phyloP scores from a whole-genome alignment of 2,329 filamentous ascomycete genomes.

The Arthroderma uncinatum region DNA sequence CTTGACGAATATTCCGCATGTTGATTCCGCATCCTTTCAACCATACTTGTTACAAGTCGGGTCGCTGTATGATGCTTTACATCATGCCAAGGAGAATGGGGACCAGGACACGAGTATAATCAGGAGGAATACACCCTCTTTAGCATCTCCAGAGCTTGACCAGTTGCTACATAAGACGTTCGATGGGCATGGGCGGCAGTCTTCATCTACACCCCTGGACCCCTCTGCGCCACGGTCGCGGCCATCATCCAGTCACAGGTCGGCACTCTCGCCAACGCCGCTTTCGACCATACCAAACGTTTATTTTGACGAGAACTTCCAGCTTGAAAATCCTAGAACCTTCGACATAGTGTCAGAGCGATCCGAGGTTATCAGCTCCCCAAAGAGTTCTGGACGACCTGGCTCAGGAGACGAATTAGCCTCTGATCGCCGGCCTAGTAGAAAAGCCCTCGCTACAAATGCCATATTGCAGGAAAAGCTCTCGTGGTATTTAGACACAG shows the following conservation, averaged over 20 bases:
- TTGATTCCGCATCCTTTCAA: conserved; percentile 70
- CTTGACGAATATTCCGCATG: conserved; percentile 72
- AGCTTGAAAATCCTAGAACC: conserved; percentile 85
- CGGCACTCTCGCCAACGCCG: conserved; percentile 50
- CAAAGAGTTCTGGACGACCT: conserved; percentile 47
- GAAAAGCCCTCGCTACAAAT: conserved; percentile 88
- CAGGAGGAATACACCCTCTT: conserved; percentile 33
- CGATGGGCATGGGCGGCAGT: conserved; percentile 35
- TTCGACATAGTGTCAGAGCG: conserved; percentile 95
- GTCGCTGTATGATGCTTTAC: conserved; percentile 76
- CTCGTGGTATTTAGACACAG: conserved; percentile 99
- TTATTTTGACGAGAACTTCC: conserved; percentile 92
- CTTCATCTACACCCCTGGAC: conserved; percentile 13
- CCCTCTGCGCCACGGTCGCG: conserved; percentile 25
- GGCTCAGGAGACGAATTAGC: conserved; percentile 26
- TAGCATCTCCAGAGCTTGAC: conserved; percentile 40
- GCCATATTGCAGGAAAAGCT: conserved; percentile 96
- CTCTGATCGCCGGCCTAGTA: conserved; percentile 23
- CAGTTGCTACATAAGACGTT: conserved; percentile 36
- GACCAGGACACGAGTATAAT: conserved; percentile 48
- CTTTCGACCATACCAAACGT: conserved; percentile 84
- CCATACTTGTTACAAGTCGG: conserved; percentile 79
- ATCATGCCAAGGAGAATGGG: conserved; percentile 66
- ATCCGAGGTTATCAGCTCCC: conserved; percentile 79
- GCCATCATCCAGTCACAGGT: conserved; percentile 35